Conservation (phyloP, 2,329 filamentous ascomycete species). For the Didymosphaeria variabile region DNA sequence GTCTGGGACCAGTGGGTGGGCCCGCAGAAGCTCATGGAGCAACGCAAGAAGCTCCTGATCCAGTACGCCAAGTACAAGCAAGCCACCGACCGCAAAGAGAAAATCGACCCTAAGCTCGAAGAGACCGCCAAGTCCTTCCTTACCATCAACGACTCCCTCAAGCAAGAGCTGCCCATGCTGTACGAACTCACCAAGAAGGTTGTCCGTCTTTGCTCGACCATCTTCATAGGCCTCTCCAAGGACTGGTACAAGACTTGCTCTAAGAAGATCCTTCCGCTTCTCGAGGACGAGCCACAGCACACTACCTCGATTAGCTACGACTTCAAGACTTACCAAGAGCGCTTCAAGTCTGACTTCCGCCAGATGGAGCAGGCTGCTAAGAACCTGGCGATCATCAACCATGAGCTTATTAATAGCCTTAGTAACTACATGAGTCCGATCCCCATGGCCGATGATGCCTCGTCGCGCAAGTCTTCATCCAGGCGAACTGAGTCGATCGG, state of each 20-base stretch:
- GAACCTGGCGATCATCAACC: slow-evolving; percentile 80
- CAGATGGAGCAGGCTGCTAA: slow-evolving; percentile 77
- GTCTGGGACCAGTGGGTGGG: slow-evolving; percentile 83
- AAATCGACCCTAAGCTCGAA: slow-evolving; percentile 82
- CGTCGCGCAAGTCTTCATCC: slow-evolving; percentile 53
- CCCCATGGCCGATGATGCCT: slow-evolving; percentile 54
- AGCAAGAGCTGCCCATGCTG: slow-evolving; percentile 87
- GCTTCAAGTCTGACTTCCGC: slow-evolving; percentile 81
- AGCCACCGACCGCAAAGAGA: slow-evolving; percentile 81
- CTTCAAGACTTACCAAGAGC: slow-evolving; percentile 75
- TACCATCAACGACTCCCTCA: slow-evolving; percentile 90
- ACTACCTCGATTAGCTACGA: slow-evolving; percentile 67
- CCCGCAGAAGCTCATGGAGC: slow-evolving; percentile 89
- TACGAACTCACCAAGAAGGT: slow-evolving; percentile 83
- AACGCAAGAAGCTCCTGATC: slow-evolving; percentile 89
- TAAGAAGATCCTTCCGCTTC: slow-evolving; percentile 79
- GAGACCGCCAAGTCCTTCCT: slow-evolving; percentile 90
- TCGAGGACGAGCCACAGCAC: slow-evolving; percentile 63
- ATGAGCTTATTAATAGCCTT: slow-evolving; percentile 67
- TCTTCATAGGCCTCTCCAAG: slow-evolving; percentile 84
- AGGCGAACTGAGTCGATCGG: slow-evolving; percentile 55
- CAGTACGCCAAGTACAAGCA: slow-evolving; percentile 86
- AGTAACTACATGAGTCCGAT: slow-evolving; percentile 67
- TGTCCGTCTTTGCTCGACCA: slow-evolving; percentile 81
- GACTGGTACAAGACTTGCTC: slow-evolving; percentile 86